A percentile compares a stretch with the other conserved stretches of the same genome.
phyloP scores from a whole-genome alignment of 2,329 filamentous ascomycete genomes.

The Calonectria fujianensis region DNA sequence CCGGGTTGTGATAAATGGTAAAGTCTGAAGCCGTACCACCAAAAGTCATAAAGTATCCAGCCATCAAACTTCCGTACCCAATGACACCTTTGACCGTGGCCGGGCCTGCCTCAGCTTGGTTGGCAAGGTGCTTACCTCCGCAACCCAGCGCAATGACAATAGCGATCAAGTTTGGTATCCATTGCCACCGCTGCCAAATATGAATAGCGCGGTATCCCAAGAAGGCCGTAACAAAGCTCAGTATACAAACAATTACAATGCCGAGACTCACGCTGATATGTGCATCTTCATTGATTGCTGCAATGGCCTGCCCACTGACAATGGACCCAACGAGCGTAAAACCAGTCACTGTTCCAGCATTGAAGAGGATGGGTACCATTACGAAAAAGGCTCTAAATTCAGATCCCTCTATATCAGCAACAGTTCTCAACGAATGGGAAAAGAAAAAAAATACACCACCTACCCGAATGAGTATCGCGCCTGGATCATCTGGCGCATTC shows the following conservation, averaged over 20 bases:
- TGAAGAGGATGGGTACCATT: slow-evolving; percentile 71
- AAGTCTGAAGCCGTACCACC: slow-evolving; percentile 75
- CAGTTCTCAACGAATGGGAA: neutral
- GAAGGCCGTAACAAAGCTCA: slow-evolving; percentile 73
- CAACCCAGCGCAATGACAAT: slow-evolving; percentile 72
- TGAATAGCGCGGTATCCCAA: slow-evolving; percentile 74
- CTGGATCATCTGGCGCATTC: slow-evolving; percentile 76
- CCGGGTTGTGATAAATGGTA: slow-evolving; percentile 69
- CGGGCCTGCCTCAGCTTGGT: slow-evolving; percentile 65
- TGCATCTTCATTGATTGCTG: slow-evolving; percentile 65
- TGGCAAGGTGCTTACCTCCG: slow-evolving; percentile 68
- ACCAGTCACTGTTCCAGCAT: slow-evolving; percentile 74
- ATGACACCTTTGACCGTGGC: slow-evolving; percentile 63
- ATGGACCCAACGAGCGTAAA: slow-evolving; percentile 75
- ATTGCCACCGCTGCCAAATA: slow-evolving; percentile 73
- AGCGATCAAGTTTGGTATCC: slow-evolving; percentile 73
- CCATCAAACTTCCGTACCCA: slow-evolving; percentile 68
- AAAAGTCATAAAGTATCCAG: slow-evolving; percentile 73
- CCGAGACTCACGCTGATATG: slow-evolving; percentile 70
- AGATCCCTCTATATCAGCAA: slow-evolving; percentile 33
- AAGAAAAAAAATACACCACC: slow-evolving; percentile 1
- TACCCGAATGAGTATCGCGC: slow-evolving; percentile 77
- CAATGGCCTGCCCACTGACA: slow-evolving; percentile 72
- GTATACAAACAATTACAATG: slow-evolving; percentile 73
- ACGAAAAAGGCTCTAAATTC: slow-evolving; percentile 67